Base-by-base conservation (phyloP, 306 rosid genomes). In the Cucumis cinereus region DNA sequence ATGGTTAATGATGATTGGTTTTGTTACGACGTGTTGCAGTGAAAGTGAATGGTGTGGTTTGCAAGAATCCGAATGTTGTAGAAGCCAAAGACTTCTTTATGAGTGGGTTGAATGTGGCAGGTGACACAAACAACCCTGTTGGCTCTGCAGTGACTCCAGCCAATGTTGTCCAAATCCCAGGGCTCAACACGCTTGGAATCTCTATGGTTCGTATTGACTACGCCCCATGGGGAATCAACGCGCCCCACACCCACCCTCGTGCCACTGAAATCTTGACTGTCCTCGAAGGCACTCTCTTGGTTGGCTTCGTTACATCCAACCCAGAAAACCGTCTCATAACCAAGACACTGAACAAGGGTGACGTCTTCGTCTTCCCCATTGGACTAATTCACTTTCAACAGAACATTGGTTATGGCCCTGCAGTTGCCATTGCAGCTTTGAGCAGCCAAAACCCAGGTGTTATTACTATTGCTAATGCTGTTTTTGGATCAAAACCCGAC, bases 401-500 rank as follows among this genome's bases (percentile, higher is more conserved):
- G 47, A 85, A 82, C 26, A 9, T 74, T 7, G 82, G 60, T 0
- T 19, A 70, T 10, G 28, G 50, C 17, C 72, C 68, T 11, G 85
- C 85, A 1, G 56, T 67, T 0, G 88, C 88, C 22, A 41, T 84
- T 58, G 71, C 85, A 30, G 80, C 84, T 69, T 53, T 85, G 10
- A 85, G 78, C 75, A 82, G 86, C 74, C 85, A 85, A 53, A 85
- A 82, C 67, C 84, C 88, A 0, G 88, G 85, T 11, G 82, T 78
- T 38, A 7, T 79, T 20, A 81, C 79, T 11, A 33, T 81, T 79
- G 85, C 81, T 0, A 77, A 84, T n/a, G 76, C 80, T 0, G 83
- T 82, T 12, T 84, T 84, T 47, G 88, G 85, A 17, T 79, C 83
- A 10, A 70, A 19, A 64, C 83, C 85, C 0, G 62, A 77, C 15